Percentiles rank a stretch among this genome's conserved stretches.
Evolutionary conservation across 2,329 filamentous ascomycete species (phyloP).

Genomic region (Didymella pinodella): DNA sequence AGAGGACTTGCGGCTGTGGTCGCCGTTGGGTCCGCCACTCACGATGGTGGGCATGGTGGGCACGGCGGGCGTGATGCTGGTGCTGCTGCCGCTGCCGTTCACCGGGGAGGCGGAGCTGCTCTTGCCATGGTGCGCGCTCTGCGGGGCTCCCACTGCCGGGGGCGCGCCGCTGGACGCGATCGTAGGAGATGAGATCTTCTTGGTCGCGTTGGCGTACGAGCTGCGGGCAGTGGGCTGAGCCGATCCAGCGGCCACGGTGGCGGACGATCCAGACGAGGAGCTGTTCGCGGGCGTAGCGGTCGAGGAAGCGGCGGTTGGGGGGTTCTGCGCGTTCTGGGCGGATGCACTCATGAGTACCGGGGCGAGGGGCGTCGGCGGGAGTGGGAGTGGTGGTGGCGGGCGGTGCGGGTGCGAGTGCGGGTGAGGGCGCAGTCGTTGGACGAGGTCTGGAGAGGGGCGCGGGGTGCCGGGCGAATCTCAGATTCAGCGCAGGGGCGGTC

Average conservation of each 20-base stretch:
- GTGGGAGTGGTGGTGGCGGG: slow-evolving; percentile 13
- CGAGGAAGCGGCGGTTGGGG: slow-evolving; percentile 58
- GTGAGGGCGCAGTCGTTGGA: slow-evolving; percentile 9
- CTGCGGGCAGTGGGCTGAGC: slow-evolving; percentile 62
- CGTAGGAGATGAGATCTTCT: slow-evolving; percentile 59
- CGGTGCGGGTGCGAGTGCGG: slow-evolving; percentile 20
- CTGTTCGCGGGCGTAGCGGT: slow-evolving; percentile 57
- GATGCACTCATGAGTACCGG: slow-evolving; percentile 68
- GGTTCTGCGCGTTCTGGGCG: slow-evolving; percentile 60
- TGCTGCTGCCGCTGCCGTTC: slow-evolving; percentile 84
- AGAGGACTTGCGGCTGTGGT: slow-evolving; percentile 88
- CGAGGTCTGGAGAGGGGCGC: slow-evolving; percentile 16
- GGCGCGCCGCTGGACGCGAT: slow-evolving; percentile 61
- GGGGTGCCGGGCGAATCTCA: slow-evolving; percentile 41
- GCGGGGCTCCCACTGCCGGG: slow-evolving; percentile 62
- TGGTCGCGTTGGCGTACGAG: slow-evolving; percentile 70
- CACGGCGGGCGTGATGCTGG: slow-evolving; percentile 72
- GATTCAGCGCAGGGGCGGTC: slow-evolving; percentile 33
- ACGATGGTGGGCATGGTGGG: slow-evolving; percentile 69
- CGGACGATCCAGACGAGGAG: slow-evolving; percentile 60
- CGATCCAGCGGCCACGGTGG: slow-evolving; percentile 61
- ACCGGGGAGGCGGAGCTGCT: slow-evolving; percentile 69
- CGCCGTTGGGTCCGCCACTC: slow-evolving; percentile 73
- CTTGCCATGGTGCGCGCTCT: slow-evolving; percentile 59
- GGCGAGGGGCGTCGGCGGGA: slow-evolving; percentile 27